Evolutionary conservation across 2,329 filamentous ascomycete genomes (phyloP), one percentile per base, ranked within the genome.

Genomic region (Penicillium sp.): DNA sequence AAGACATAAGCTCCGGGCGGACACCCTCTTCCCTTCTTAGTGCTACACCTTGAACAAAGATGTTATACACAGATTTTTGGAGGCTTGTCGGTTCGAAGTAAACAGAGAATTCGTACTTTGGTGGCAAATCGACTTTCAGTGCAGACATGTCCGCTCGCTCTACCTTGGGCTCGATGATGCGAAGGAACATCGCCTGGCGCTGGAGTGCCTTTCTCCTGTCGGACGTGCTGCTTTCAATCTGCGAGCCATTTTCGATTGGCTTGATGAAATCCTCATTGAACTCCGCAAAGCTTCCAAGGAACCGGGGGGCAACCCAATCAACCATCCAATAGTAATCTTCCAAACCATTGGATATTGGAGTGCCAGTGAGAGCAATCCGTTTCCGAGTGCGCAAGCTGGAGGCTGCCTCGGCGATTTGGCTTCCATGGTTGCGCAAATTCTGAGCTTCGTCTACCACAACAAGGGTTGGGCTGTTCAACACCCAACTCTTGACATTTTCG

Each of bases 371-470:
- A 6, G 91, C 92, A 61, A 97, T 89, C 11, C 92, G 85, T 57
- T 82, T 87, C 52, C 78, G 83, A 0, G 91, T 89, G 57, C 71
- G 79, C 68, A 97, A 88, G 11, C 76, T 71, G 2, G 76, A 76
- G 20, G 86, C 83, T 6, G 82, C 79, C 37, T 72, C 61, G 42
- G 85, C 78, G 34, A 87, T 75, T 20, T 78, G 73, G 0, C 86
- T 78, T 0, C 68, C 70, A 0, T 77, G 72, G 59, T 90, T 92
- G 72, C 94, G 96, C 69, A 96, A 75, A 22, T 74, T 77, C 68
- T 97, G 92, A 0, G 91, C 92, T 72, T 97, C 92, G 67, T 97
- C 92, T 0, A 88, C 89, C 49, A 97, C 76, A 22, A 96, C 86
- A 44, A 96, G 82, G 58, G 82, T 89, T 0, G 92, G 85, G 0